A percentile compares a stretch with the other conserved stretches of the same genome.
phyloP scores from a whole-genome alignment of 345 rosid species.

The Anacardium occidentale region DNA sequence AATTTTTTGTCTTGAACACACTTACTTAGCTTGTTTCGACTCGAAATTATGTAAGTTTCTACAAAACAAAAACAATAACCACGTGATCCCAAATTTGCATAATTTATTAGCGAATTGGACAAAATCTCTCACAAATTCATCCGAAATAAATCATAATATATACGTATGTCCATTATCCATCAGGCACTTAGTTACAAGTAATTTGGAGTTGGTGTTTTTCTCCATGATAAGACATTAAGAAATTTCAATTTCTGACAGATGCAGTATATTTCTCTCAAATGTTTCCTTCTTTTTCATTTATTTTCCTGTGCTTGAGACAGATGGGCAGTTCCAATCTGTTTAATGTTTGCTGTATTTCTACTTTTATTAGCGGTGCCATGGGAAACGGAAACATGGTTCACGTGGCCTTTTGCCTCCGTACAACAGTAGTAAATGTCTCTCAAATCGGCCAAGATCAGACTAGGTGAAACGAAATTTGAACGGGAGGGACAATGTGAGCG shows the following conservation, averaged over 20 bases:
- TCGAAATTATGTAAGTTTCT: too few species aligned
- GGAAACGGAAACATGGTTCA: conserved; percentile 71
- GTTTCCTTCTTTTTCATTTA: neutral
- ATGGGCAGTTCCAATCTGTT: conserved; percentile 84
- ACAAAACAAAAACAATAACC: too few species aligned
- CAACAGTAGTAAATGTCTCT: conserved; percentile 47
- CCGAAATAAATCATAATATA: too few species aligned
- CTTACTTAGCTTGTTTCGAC: too few species aligned
- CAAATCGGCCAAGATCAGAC: conserved; percentile 77
- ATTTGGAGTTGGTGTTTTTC: neutral
- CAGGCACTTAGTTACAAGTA: neutral
- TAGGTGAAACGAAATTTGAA: conserved; percentile 11
- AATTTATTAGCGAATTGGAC: too few species aligned
- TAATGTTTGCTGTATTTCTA: conserved; percentile 44
- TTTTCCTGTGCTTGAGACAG: conserved; percentile 36
- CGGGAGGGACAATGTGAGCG: conserved; percentile 22
- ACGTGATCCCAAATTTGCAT: too few species aligned
- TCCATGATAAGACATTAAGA: neutral
- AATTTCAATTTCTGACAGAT: neutral
- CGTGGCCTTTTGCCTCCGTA: conserved; percentile 75
- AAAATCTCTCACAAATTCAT: too few species aligned
- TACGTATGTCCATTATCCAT: too few species aligned
- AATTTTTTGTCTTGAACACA: too few species aligned
- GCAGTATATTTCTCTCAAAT: neutral
- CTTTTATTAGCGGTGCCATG: conserved; percentile 83